These are phyloP conservation scores for Ruellia speciosa DNA, from an alignment of 305 asterid genomes.

Conservation along the genomic window DNA sequence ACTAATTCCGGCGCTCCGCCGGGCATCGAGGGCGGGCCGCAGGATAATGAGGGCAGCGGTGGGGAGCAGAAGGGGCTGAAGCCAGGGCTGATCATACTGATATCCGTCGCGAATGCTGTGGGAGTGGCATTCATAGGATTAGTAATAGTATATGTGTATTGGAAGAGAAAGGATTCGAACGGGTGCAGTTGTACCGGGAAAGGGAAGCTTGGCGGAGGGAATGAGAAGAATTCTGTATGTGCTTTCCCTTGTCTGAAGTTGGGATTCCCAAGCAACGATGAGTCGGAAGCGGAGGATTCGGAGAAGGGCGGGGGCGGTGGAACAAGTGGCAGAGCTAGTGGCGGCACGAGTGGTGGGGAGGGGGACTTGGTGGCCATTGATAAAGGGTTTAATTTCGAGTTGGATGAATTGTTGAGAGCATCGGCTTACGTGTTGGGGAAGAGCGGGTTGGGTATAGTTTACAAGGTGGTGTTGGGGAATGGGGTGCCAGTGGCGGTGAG, in stretches of 20 bases:
- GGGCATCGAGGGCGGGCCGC: constrained; percentile 24
- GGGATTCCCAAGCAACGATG: constrained; percentile 43
- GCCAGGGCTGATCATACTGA: constrained; percentile 72
- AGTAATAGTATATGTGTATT: constrained; percentile 36
- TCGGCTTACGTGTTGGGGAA: constrained; percentile 93
- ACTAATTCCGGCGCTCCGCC: constrained; percentile 35
- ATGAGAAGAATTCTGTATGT: constrained; percentile 37
- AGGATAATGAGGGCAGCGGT: constrained; percentile 22
- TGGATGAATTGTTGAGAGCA: constrained; percentile 84
- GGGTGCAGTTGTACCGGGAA: constrained; percentile 93
- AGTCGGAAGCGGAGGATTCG: constrained; percentile 29
- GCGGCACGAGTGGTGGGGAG: constrained; percentile 51
- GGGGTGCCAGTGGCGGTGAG: constrained; percentile 92
- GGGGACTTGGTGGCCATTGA: constrained; percentile 90
- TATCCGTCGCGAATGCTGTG: constrained; percentile 34
- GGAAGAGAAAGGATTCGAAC: constrained; percentile 33
- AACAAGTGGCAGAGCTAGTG: constrained; percentile 5
- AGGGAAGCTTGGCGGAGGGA: constrained; percentile 32
- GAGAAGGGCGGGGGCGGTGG: constrained; percentile 8
- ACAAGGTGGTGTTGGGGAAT: constrained; percentile 88
- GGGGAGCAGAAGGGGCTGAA: constrained; percentile 49
- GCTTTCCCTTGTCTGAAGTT: constrained; percentile 40
- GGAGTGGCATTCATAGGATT: constrained; percentile 37
- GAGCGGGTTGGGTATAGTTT: constrained; percentile 90
- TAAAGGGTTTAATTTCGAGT: constrained; percentile 71